These are phyloP conservation scores for Aspergillus bridgeri DNA, from an alignment of 495 filamentous ascomycete genomes.

Conservation along the genomic window DNA sequence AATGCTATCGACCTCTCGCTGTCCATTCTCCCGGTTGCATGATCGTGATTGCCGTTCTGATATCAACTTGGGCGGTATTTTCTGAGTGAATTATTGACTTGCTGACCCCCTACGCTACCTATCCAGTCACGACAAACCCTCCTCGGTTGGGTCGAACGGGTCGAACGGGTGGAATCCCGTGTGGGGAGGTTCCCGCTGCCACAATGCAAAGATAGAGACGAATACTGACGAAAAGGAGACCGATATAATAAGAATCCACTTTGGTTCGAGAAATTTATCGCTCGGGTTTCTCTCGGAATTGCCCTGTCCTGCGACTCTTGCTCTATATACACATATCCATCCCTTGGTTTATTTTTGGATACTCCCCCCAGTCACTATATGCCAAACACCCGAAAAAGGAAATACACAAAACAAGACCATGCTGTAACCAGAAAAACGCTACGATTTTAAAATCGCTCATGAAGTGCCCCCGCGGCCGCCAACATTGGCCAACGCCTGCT, in stretches of 20 bases:
- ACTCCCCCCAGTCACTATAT: neutral
- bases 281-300: neutral
- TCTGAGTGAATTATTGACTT: neutral
- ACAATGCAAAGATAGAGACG: neutral
- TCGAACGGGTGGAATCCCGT: neutral
- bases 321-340: slow-evolving; percentile 3
- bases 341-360: neutral
- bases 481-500: slow-evolving; percentile 43
- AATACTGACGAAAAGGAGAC: neutral
- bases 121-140: neutral
- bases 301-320: neutral
- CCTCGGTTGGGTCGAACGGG: neutral
- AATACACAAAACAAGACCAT: slow-evolving; percentile 1
- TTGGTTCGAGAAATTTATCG: neutral
- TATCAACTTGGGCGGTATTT: neutral
- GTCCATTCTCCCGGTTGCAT: neutral
- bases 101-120: neutral
- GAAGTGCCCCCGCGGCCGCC: slow-evolving; percentile 47
- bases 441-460: slow-evolving; percentile 10
- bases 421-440: slow-evolving; percentile 1
- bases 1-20: neutral
- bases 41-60: neutral
- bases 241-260: neutral
- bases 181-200: neutral
- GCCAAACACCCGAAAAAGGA: neutral